Base-by-base conservation (phyloP, 2,329 filamentous ascomycete genomes). In the Fusarium ramigenum region DNA sequence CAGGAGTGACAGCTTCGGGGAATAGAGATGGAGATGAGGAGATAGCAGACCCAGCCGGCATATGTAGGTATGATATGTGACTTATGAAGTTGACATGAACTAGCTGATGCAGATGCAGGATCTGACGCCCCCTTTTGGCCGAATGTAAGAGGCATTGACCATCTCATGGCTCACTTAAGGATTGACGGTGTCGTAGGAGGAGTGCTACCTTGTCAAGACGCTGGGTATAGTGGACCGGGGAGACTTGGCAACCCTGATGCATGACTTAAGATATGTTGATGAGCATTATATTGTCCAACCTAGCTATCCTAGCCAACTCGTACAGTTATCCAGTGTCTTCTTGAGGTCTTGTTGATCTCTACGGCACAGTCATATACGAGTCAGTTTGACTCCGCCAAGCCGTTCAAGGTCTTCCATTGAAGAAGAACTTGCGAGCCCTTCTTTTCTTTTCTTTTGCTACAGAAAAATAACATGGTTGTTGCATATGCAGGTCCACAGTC, bases 401-500 rank as follows among this genome's bases (percentile, higher is more conserved):
- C 23, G 14, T 28, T 23, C 34, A 39, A n/a, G 36, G 28, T 3
- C n/a, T 28, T 32, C 23, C 7, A 23, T 30, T 23, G 19, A n/a
- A 52, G 39, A 36, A 25, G 12, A 61, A 23, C 11, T 57, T 44
- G 37, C 23, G n/a, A 30, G 23, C n/a, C 21, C 21, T 63, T 44
- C 58, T 36, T 42, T 50, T 64, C 23, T 37, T 16, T 43, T 54
- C 36, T 42, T 56, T 47, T 60, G 10, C 25, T 34, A 56, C 11
- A 40, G 14, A 64, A 32, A 30, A 25, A 37, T 4, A 47, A 54
- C 63, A 39, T 46, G 28, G 52, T 42, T 44, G 53, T 42, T 53
- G 40, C 63, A 62, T 67, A 47, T 67, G 46, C 53, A 61, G 64
- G 58, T 67, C 64, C 64, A 67, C 64, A 65, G 40, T 36, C 40